Percentiles rank a stretch among this genome's conserved stretches.
Evolutionary conservation across 192 early-diverging fungal genomes (phyloP).

Genomic region (Entomortierella chlamydospora): DNA sequence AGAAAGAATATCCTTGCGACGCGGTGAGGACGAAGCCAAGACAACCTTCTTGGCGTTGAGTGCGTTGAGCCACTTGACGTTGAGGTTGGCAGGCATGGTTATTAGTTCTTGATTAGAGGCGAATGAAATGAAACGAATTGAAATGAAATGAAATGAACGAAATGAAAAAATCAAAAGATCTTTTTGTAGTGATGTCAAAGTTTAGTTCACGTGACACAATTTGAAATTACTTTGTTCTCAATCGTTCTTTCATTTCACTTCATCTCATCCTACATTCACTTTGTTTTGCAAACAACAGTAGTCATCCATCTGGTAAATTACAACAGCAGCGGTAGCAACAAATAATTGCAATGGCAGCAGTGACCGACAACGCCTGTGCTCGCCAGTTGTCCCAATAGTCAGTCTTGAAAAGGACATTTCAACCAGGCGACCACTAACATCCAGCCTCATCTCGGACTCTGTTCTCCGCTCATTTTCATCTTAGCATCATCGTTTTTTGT

Average conservation of each 20-base stretch:
- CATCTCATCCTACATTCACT: not conserved
- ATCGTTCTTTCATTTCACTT: constrained; percentile 5
- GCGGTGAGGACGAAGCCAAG: constrained; percentile 84
- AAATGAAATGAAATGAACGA: not conserved
- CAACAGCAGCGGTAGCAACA: no score
- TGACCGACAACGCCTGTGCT: no score
- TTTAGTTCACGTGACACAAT: not conserved
- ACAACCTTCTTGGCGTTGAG: constrained; percentile 67
- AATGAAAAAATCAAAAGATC: not conserved
- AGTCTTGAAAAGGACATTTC: no score
- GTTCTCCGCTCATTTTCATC: not conserved
- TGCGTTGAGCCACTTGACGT: constrained; percentile 44
- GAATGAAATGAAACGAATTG: not conserved
- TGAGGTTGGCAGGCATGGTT: constrained; percentile 37
- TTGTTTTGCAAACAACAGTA: constrained; percentile 1
- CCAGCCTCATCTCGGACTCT: no score
- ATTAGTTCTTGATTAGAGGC: no score
- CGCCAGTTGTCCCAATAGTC: no score
- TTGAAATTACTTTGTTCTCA: not conserved
- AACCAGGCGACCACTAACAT: no score
- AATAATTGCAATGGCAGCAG: no score
- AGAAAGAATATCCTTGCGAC: constrained; percentile 79
- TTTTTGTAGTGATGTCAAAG: not conserved
- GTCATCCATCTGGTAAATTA: constrained; percentile 1
- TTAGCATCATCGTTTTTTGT: constrained; percentile 20